Base-by-base conservation (phyloP, 768 basidiomycete genomes). In the Calocybe indica region DNA sequence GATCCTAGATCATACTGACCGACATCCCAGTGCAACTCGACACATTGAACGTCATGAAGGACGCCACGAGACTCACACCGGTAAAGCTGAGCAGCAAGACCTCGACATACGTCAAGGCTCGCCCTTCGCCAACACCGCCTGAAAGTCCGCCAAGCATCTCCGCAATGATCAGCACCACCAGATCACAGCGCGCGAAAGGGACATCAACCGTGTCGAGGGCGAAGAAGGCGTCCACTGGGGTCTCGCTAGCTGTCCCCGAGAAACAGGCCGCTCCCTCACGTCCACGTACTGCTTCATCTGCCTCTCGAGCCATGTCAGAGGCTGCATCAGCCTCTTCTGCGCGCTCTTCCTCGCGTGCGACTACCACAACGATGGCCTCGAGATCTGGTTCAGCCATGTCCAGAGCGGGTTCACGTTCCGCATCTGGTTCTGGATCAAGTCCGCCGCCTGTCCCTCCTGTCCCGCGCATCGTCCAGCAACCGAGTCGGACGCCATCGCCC, bases 401-500 rank as follows among this genome's bases (percentile, higher is more conserved):
- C 4, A 22, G 22, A 22, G 22, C 22, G 22, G 22, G 22, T 22
- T 22, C 22, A 22, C 22, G 22, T 22, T 22, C 22, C 22, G 22
- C 22, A 4, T 22, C 22, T 22, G 22, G 22, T 22, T 22, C 22
- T 4, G 22, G 22, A 22, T 22, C 22, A 22, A 22, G 22, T 22
- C 22, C 22, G 22, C 49, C 57, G 10, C 51, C 59, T 11, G 43
- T 53, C 29, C 60, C 56, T 7, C 56, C 58, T 29, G 51, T 56
- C 13, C 58, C 56, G 3, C 28, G 28, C 5, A 31, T 32, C 29
- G 33, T 15, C 49, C 47, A n/a, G 33, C 50, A 53, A 40, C 52
- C 51, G 14, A 72, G 65, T 51, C 60, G 65, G 37, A 71, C 72
- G 2, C 67, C 71, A 6, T 75, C 74, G 6, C 73, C 74, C 7